Percentiles rank a stretch among this genome's conserved stretches.
phyloP scores from a whole-genome alignment of 2,329 filamentous ascomycete species.

The Graphiopsis chlorocephala region DNA sequence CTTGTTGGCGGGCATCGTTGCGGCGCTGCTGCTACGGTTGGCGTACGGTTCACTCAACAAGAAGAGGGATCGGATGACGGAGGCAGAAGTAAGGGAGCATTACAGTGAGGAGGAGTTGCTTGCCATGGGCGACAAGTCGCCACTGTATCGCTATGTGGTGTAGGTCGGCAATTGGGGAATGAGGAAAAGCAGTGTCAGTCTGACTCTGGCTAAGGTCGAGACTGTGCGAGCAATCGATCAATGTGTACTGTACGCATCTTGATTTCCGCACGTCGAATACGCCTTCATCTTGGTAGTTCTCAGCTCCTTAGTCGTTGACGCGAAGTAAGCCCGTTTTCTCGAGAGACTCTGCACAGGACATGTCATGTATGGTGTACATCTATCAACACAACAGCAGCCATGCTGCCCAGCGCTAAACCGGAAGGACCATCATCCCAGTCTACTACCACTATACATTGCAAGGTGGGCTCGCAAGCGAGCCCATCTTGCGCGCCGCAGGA shows the following conservation, averaged over 20 bases:
- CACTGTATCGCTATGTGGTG: constrained; percentile 34
- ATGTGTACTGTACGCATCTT: background rate
- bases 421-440: too few species aligned
- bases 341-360: background rate
- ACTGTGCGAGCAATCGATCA: background rate
- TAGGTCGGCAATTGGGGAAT: background rate
- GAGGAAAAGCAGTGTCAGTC: background rate
- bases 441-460: too few species aligned
- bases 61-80: constrained; percentile 31
- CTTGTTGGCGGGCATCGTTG: constrained; percentile 17
- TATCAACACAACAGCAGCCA: background rate
- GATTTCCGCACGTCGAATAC: background rate
- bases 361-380: background rate
- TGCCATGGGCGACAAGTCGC: constrained; percentile 38
- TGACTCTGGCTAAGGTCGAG: background rate
- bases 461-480: too few species aligned
- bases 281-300: background rate
- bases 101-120: constrained; percentile 36
- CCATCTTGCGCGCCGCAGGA: too few species aligned
- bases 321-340: too few species aligned
- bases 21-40: constrained; percentile 26
- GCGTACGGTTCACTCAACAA: constrained; percentile 35
- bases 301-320: background rate
- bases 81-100: constrained; percentile 34
- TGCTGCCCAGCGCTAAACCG: background rate